These are phyloP conservation scores for Bolboschoenoplectus hybrid DNA, from an alignment of 202 grass and related monocot genomes.

Conservation along the genomic window DNA sequence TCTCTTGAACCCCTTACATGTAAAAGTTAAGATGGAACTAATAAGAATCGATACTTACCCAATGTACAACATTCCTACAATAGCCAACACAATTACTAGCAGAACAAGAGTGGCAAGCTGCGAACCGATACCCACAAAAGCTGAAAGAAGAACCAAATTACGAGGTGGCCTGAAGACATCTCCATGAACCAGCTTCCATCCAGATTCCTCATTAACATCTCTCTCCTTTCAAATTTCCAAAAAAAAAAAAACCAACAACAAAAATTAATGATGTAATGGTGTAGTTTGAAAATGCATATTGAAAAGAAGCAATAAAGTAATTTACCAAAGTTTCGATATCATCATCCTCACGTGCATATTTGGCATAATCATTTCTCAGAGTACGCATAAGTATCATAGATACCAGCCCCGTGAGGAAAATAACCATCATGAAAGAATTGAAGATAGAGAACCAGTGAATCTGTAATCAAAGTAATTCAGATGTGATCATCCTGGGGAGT, in stretches of 20 bases:
- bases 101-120: conserved; percentile 86
- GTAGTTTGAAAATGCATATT: conserved; percentile 29
- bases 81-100: conserved; percentile 89
- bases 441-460: conserved; percentile 99
- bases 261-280: conserved; percentile 1
- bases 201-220: conserved; percentile 98
- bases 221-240: conserved; percentile 62
- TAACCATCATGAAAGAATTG: conserved; percentile 99
- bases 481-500: not conserved
- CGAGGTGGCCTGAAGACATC: conserved; percentile 91
- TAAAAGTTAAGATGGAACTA: conserved; percentile 10
- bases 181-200: conserved; percentile 99
- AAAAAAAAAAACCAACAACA: conserved; percentile 17
- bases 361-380: conserved; percentile 99
- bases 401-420: conserved; percentile 93
- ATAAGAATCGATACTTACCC: conserved; percentile 56
- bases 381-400: conserved; percentile 99
- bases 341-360: conserved; percentile 97
- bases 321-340: conserved; percentile 90
- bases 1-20: not conserved
- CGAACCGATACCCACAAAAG: conserved; percentile 86
- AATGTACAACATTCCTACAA: conserved; percentile 91
- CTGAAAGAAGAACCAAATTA: conserved; percentile 67
- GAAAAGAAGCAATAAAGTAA: conserved; percentile 34
- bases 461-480: conserved; percentile 49